These are phyloP conservation scores for Cylindrodendrum hubeiense DNA, from an alignment of 2,329 filamentous ascomycete genomes.

Conservation along the genomic window DNA sequence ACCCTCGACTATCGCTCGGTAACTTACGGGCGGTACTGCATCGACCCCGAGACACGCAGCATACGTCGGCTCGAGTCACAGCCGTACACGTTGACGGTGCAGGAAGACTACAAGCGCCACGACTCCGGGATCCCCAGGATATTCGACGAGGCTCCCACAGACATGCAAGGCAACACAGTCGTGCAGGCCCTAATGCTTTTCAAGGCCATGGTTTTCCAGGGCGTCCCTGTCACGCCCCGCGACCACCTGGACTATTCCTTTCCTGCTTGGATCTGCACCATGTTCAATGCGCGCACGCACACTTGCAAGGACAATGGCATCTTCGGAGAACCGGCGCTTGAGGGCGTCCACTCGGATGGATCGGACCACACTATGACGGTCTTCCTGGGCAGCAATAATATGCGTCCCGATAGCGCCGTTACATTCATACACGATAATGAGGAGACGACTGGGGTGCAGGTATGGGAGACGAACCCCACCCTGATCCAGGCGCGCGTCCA, in stretches of 20 bases:
- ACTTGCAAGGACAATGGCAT: constrained; percentile 36
- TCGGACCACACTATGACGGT: constrained; percentile 48
- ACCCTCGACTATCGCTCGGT: constrained; percentile 41
- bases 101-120: constrained; percentile 46
- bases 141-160: constrained; percentile 42
- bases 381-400: constrained; percentile 43
- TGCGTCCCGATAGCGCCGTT: constrained; percentile 42
- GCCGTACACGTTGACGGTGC: constrained; percentile 39
- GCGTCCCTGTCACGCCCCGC: constrained; percentile 32
- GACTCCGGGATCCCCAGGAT: constrained; percentile 41
- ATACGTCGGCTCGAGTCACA: constrained; percentile 44
- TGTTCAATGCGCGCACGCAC: constrained; percentile 44
- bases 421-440: constrained; percentile 44
- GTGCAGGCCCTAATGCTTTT: constrained; percentile 46
- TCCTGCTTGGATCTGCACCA: constrained; percentile 37
- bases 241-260: constrained; percentile 41
- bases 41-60: constrained; percentile 36
- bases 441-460: constrained; percentile 38
- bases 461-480: constrained; percentile 36
- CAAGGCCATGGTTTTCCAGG: constrained; percentile 44
- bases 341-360: constrained; percentile 47
- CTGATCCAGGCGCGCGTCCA: constrained; percentile 38
- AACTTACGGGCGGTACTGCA: constrained; percentile 40
- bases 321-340: constrained; percentile 45
- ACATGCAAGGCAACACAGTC: constrained; percentile 45